phyloP scores from a whole-genome alignment of 2,329 filamentous ascomycete genomes.

The Calycina marina region DNA sequence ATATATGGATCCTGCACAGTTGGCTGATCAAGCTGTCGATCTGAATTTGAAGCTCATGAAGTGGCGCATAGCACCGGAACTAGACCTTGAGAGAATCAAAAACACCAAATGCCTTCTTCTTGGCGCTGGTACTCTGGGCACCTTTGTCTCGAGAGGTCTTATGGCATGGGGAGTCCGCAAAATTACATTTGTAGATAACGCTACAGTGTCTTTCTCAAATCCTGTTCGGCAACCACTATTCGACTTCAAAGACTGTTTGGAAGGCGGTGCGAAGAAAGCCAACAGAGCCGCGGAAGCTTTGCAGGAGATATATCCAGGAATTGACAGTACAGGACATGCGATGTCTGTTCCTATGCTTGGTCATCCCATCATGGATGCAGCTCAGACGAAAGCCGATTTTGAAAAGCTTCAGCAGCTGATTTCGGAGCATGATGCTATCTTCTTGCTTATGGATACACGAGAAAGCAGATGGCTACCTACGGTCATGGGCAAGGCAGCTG shows the following conservation, averaged over 20 bases:
- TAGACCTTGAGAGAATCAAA: slow-evolving; percentile 81
- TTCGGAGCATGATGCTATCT: slow-evolving; percentile 77
- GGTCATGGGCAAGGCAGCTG: slow-evolving; percentile 82
- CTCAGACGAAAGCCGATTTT: slow-evolving; percentile 57
- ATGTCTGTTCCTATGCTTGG: slow-evolving; percentile 92
- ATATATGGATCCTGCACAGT: slow-evolving; percentile 78
- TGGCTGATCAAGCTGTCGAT: slow-evolving; percentile 90
- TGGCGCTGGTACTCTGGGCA: slow-evolving; percentile 83
- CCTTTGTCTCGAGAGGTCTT: slow-evolving; percentile 81
- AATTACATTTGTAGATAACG: slow-evolving; percentile 93
- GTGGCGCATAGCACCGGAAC: slow-evolving; percentile 82
- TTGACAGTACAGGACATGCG: slow-evolving; percentile 65
- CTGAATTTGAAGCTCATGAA: slow-evolving; percentile 97
- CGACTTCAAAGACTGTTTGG: slow-evolving; percentile 73
- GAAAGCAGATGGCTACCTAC: slow-evolving; percentile 94
- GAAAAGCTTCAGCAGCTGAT: slow-evolving; percentile 62
- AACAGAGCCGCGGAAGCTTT: slow-evolving; percentile 65
- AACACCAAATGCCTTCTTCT: slow-evolving; percentile 79
- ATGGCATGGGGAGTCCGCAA: slow-evolving; percentile 93
- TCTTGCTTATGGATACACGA: slow-evolving; percentile 92
- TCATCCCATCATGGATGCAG: slow-evolving; percentile 66
- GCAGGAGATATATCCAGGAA: slow-evolving; percentile 77
- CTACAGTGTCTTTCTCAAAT: slow-evolving; percentile 86
- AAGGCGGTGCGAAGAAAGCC: slow-evolving; percentile 76
- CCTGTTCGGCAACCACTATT: slow-evolving; percentile 91